Evolutionary conservation across 768 basidiomycete species (phyloP), one percentile per base, ranked within the genome.

Genomic region (Pulveroboletus sp.): DNA sequence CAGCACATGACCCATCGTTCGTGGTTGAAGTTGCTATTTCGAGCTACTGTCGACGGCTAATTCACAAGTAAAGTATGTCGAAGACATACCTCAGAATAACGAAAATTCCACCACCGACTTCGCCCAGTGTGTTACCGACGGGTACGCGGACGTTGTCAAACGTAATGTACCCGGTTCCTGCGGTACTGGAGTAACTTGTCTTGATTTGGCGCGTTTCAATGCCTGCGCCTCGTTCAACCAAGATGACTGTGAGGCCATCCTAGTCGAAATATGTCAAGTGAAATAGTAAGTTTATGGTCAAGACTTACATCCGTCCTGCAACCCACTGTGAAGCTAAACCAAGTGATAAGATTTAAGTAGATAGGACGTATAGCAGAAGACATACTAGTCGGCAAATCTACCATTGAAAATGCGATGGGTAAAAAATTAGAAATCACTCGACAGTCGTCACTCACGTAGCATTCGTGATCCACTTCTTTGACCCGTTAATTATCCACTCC

Each of bases 1-100:
- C 88, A 89, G 64, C 79, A 81, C 87, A 93, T 93, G 26, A 89
- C 88, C 91, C 89, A 94, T 57, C 88, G 85, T 64, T 93, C 93
- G 67, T 94, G 92, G 65, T 95, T 95, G 73, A 95, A 96, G 71
- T 95, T 97, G 51, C 87, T 78, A 24, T 46, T 41, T 28, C 28
- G 6, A 73, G 69, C 41, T 15, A 36, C 42, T 15, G 9, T 46
- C n/a, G 11, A 33, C 12, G 1, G 7, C 18, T 9, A 1, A 11
- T 24, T 37, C 1, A 12, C 11, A 11, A 31, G 12, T 8, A 43
- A 30, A 36, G 43, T 12, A 40, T 2, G n/a, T 8, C 26, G 9
- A 32, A 30, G 17, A 14, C 52, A 8, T 42, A 73, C 71, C 82
- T 85, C 44, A 80, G 69, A 41, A 80, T 79, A 39, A 83, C 82